phyloP scores from a whole-genome alignment of 495 filamentous ascomycete genomes.

The Neurospora tetraspora region DNA sequence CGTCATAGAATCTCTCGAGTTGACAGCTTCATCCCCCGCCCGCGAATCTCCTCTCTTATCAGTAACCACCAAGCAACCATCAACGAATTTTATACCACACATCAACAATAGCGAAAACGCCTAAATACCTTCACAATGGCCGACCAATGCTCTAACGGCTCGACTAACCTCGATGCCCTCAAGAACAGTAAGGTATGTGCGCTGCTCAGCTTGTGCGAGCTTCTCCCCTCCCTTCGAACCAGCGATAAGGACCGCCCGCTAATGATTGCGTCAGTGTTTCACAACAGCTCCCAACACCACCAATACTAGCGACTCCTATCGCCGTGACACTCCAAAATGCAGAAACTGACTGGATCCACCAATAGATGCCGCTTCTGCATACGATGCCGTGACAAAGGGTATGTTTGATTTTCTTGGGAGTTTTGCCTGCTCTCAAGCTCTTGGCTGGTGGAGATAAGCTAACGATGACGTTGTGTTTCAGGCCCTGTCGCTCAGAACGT shows the following conservation, averaged over 20 bases:
- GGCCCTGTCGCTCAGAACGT: slow-evolving; percentile 71
- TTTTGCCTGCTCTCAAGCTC: not conserved
- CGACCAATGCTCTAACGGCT: slow-evolving; percentile 6
- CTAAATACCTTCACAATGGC: slow-evolving; percentile 21
- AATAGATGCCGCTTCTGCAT: slow-evolving; percentile 33
- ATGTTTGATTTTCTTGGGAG: not conserved
- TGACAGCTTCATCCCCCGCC: not conserved
- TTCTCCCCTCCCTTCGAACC: not conserved
- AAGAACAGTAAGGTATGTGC: slow-evolving; percentile 40
- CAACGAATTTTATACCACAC: not conserved
- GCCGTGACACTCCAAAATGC: not conserved
- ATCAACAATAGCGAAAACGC: slow-evolving; percentile 1
- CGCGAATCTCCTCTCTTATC: not conserved
- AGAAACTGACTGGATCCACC: slow-evolving; percentile 10
- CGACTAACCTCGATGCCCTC: slow-evolving; percentile 23
- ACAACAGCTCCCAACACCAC: slow-evolving; percentile 6
- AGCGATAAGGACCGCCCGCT: slow-evolving; percentile 11
- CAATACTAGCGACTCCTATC: not conserved
- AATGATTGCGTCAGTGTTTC: slow-evolving; percentile 22
- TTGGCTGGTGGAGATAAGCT: slow-evolving; percentile 8
- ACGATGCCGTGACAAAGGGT: slow-evolving; percentile 13
- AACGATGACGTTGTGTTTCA: slow-evolving; percentile 22
- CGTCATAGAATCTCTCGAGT: not conserved
- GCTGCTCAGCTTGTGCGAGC: not conserved
- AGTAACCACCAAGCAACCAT: slow-evolving; percentile 1